Percentiles rank a stretch among this genome's conserved stretches.
Conservation (phyloP, 1,284 basidiomycete species). For the Microbotryum lychnidis-dioicae region DNA sequence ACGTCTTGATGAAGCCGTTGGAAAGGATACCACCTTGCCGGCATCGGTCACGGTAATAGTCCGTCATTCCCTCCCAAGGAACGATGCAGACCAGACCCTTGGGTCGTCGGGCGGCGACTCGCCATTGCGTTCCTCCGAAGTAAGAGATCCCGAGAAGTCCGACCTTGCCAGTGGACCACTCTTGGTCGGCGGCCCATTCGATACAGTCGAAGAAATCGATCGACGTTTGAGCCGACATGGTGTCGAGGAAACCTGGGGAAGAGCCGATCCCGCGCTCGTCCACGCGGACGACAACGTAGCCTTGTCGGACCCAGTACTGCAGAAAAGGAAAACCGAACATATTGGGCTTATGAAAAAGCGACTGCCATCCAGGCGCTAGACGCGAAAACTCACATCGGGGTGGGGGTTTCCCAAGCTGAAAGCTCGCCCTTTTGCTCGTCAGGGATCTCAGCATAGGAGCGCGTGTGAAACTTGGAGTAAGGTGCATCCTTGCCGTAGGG, state of each 20-base stretch:
- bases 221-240: constrained; percentile 36
- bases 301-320: constrained; percentile 37
- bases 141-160: constrained; percentile 40
- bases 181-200: constrained; percentile 40
- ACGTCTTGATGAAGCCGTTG: constrained; percentile 36
- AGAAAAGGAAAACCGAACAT: too few species aligned
- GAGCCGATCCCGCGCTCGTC: constrained; percentile 39
- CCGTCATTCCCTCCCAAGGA: constrained; percentile 40
- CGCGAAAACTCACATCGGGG: constrained; percentile 7
- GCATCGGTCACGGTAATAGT: constrained; percentile 39
- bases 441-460: constrained; percentile 36
- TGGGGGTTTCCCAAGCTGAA: constrained; percentile 40
- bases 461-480: constrained; percentile 35
- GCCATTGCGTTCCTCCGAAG: constrained; percentile 39
- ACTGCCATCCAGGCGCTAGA: not conserved
- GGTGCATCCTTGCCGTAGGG: constrained; percentile 40
- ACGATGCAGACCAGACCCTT: constrained; percentile 40
- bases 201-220: constrained; percentile 37
- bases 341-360: constrained; percentile 17
- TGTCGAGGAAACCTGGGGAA: constrained; percentile 37
- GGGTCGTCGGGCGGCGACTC: constrained; percentile 39
- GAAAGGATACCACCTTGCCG: constrained; percentile 39
- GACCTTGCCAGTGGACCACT: constrained; percentile 39
- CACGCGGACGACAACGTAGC: constrained; percentile 38
- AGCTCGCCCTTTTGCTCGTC: constrained; percentile 36